Base-by-base conservation (phyloP, 805 yeast species). In the Kuraishia hungarica region DNA sequence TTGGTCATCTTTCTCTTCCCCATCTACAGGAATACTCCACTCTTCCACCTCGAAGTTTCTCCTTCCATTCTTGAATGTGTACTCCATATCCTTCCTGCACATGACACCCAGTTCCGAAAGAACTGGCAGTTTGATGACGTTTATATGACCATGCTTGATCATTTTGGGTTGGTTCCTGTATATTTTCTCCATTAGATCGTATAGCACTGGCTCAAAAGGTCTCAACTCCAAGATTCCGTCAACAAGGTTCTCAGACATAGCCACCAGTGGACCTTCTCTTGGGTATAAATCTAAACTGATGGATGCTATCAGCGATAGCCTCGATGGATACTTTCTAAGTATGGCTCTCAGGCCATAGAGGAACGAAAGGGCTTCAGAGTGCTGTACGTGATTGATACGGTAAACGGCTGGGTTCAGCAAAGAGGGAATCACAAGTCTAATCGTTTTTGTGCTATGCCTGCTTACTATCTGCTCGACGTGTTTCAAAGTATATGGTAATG, bases 1-100 rank as follows among this genome's bases (percentile, higher is more conserved):
- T 7, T 35, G 43, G 19, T 59, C 65, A 2, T 68, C 72, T 4
- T 72, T 79, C 17, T 77, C 86, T n/a, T 77, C 87, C 56, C 87
- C 96, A 56, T 91, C 97, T 1, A 93, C 96, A 0, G 99, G 98
- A 53, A 94, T 94, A n/a, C 96, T 89, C 96, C 97, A 94, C 63
- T 85, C 89, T 60, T 89, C 93, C 54, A 94, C 86, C 63, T 89
- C 97, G 65, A 93, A 90, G 62, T 80, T 83, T 67, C 83, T 82
- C 59, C 87, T 79, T 15, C 97, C 93, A 60, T 90, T 89, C 64
- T 85, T 84, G 72, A 92, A 93, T 4, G 96, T 90, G 67, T 81
- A 86, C 69, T 92, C 97, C 57, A 87, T 85, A 56, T 76, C 75
- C 55, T 83, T 80, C 1, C 82, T 79, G 59, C 82, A 81, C 97